Evolutionary conservation across 192 early-diverging fungal genomes (phyloP), one percentile per base, ranked within the genome.

Genomic region (Thamnidium elegans): DNA sequence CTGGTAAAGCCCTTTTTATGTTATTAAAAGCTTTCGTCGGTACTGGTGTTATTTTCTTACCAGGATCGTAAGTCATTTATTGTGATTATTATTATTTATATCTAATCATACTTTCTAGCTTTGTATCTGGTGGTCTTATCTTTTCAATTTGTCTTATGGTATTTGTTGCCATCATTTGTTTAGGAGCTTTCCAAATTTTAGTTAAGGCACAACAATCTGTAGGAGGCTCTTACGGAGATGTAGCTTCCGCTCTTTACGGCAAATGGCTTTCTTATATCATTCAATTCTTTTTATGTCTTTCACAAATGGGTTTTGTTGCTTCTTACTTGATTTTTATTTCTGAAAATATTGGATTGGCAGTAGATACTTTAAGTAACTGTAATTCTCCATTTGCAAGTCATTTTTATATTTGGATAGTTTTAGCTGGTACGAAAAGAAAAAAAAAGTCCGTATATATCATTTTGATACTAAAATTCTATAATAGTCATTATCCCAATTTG

Each of bases 281-380:
- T 46, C 73, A 82, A 62, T 76, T 84, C 36, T 80, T 84, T 32
- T 78, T 89, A 20, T 79, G 79, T 42, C 55, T 89, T 31, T 80
- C 85, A 4, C 84, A 93, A 79, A 80, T 90, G 58, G 93, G 93
- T 1, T 95, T 95, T 74, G 87, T 88, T 64, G 91, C 90, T 52
- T 91, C 92, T 0, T 93, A 94, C 63, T 80, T 89, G 62, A 93
- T 96, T 50, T 96, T 96, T 75, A 83, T 96, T 10, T 87, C 91
- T 9, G 85, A 90, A 67, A 96, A 93, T 66, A 73, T 94, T 51
- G 81, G 81, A 20, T 84, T 90, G 36, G 77, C 83, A 60, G 70
- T 89, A 61, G 86, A 87, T 73, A 79, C 80, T 19, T 59, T 84
- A 6, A 81, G 84, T 20, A 75, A 82, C 67, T 93, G 87, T 79